Base-by-base conservation (phyloP, 805 yeast species). In the Wickerhamiella lipophila region DNA sequence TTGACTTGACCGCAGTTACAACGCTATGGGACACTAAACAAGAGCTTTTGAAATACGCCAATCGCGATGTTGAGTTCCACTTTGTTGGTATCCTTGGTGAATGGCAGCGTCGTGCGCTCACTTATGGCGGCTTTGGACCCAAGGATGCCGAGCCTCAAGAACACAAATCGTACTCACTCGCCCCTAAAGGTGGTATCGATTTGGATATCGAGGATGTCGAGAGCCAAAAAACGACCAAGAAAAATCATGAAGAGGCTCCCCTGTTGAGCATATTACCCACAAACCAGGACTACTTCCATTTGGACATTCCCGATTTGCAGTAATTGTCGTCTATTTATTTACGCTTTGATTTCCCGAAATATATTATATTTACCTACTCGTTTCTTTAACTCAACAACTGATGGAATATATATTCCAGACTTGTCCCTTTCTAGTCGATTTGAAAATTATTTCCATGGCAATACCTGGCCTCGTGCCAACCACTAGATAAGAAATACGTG, bases 31-130 rank as follows among this genome's bases (percentile, higher is more conserved):
- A 88, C 62, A 69, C 84, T 57, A 73, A 82, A 55, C 80, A 79
- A 56, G 78, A 86, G 13, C 64, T 86, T 43, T 78, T 79, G 64
- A 73, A 69, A 50, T 84, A 83, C 59, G 81, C 92, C 15, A 88
- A 84, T 60, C 70, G 81, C 50, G 86, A 82, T 56, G 88, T 86
- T 51, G 96, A 88, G 65, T 79, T 81, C 67, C 96, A 88, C 65
- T 87, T 88, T 63, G 76, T 83, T 9, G 94, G 95, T 22, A 77
- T 88, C 27, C 67, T 83, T 41, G 79, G 83, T 49, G 88, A 89
- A 8, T 88, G 96, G 96, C 76, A 83, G 49, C 78, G 84, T 58
- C 75, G 89, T 60, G 82, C 81, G 4, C 73, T 88, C 55, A 61
- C 81, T 40, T 75, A 77, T 56, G 94, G 95, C 43, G 60, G 61